Conservation (phyloP, 1,139 yeast genomes). For the Sugiyamaella xylanicola region DNA sequence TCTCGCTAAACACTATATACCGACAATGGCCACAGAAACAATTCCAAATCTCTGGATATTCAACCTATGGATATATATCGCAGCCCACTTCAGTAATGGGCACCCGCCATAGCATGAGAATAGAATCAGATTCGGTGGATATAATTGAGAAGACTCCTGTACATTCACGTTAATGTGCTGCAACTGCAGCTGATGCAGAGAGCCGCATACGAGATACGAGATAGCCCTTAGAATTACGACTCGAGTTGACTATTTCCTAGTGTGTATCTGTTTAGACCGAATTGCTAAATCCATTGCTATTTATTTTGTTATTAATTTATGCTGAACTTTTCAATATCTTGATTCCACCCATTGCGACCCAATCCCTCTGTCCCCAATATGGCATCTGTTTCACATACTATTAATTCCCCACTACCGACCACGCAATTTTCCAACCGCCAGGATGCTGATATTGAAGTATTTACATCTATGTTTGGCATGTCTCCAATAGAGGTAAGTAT, state of each 20-base stretch:
- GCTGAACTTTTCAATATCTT: neutral
- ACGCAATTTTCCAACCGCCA: constrained; percentile 13
- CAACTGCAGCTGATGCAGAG: neutral
- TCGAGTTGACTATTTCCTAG: neutral
- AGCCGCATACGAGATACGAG: constrained; percentile 1
- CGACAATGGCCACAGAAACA: no score
- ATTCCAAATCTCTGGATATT: no score
- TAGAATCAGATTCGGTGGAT: no score
- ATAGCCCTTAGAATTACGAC: neutral
- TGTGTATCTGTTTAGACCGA: neutral
- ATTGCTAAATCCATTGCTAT: neutral
- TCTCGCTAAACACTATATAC: no score
- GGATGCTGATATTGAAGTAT: constrained; percentile 21
- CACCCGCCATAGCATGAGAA: no score
- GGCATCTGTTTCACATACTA: constrained; percentile 7
- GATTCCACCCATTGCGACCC: neutral
- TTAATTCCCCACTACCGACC: constrained; percentile 14
- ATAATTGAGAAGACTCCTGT: no score
- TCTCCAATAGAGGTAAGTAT: constrained; percentile 32
- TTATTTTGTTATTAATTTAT: neutral
- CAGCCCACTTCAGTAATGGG: no score
- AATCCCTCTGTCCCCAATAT: neutral
- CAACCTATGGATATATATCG: no score
- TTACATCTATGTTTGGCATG: constrained; percentile 35
- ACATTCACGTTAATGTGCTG: no score